A percentile compares a stretch with the other conserved stretches of the same genome.
phyloP scores from a whole-genome alignment of 1,284 basidiomycete genomes.

The Puccinia novopanici region DNA sequence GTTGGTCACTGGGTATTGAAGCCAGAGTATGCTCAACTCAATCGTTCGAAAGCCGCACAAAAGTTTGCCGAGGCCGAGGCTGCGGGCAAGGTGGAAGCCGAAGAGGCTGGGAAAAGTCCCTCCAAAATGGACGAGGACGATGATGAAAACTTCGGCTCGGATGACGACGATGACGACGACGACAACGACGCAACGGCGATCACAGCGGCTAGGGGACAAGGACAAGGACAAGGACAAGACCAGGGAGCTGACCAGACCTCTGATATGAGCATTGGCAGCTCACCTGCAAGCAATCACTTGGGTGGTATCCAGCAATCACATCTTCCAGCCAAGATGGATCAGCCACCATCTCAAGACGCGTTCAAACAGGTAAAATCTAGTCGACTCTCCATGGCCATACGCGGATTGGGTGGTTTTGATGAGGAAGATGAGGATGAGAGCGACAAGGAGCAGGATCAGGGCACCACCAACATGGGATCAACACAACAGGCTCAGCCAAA shows the following conservation, averaged over 20 bases:
- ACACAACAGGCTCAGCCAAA: not conserved
- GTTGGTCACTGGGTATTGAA: conserved; percentile 61
- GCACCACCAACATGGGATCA: not conserved
- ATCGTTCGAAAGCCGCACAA: conserved; percentile 37
- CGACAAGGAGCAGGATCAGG: not conserved
- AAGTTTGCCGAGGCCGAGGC: conserved; percentile 40
- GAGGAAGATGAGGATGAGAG: conserved; percentile 43
- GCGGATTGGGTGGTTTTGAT: conserved; percentile 15
- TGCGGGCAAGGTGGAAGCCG: conserved; percentile 3
- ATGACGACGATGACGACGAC: conserved; percentile 45
- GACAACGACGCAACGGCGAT: no score
- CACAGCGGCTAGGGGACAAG: no score
- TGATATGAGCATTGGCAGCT: conserved; percentile 44
- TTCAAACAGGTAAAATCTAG: conserved; percentile 29
- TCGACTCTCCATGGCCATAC: conserved; percentile 31
- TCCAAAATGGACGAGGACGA: conserved; percentile 42
- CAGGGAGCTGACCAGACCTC: conserved; percentile 21
- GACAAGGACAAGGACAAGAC: no score
- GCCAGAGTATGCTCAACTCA: conserved; percentile 50
- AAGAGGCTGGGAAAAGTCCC: conserved; percentile 19
- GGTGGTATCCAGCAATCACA: not conserved
- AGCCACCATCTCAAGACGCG: conserved; percentile 5
- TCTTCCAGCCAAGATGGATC: not conserved
- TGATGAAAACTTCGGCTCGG: conserved; percentile 36
- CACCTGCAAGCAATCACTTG: not conserved